Evolutionary conservation across 768 basidiomycete species (phyloP).

Genomic region (Sutorius australiensis): DNA sequence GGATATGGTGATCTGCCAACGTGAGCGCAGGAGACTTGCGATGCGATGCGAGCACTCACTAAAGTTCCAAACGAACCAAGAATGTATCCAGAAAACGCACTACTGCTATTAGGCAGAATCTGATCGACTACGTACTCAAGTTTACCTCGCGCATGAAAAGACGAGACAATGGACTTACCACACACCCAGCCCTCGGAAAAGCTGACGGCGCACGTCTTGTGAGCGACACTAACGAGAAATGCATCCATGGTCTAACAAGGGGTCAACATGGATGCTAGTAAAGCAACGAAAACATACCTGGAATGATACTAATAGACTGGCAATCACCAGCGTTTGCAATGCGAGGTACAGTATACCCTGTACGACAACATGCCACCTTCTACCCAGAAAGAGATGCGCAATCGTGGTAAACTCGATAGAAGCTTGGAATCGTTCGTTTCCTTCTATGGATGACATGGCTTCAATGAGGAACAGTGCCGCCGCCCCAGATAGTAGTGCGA

Average conservation of each 20-base stretch:
- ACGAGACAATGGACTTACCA: conserved; percentile 14
- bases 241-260: conserved; percentile 20
- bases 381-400: conserved; percentile 25
- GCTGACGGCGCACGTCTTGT: conserved; percentile 25
- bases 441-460: conserved; percentile 26
- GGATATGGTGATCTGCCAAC: conserved; percentile 14
- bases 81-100: conserved; percentile 21
- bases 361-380: conserved; percentile 21
- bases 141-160: neutral
- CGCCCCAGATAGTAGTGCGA: conserved; percentile 19
- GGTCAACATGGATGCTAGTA: neutral
- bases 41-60: neutral
- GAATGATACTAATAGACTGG: conserved; percentile 24
- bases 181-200: conserved; percentile 22
- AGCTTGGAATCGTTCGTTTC: conserved; percentile 21
- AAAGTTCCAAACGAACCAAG: conserved; percentile 24
- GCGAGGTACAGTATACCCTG: conserved; percentile 21
- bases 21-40: neutral
- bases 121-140: conserved; percentile 12
- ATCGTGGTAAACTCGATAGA: conserved; percentile 27
- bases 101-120: conserved; percentile 2
- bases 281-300: conserved; percentile 10
- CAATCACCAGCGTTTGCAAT: conserved; percentile 20
- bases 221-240: conserved; percentile 21
- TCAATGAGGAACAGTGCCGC: conserved; percentile 21